Evolutionary conservation across 2,329 filamentous ascomycete species (phyloP).

Genomic region (Epichloe sibirici): DNA sequence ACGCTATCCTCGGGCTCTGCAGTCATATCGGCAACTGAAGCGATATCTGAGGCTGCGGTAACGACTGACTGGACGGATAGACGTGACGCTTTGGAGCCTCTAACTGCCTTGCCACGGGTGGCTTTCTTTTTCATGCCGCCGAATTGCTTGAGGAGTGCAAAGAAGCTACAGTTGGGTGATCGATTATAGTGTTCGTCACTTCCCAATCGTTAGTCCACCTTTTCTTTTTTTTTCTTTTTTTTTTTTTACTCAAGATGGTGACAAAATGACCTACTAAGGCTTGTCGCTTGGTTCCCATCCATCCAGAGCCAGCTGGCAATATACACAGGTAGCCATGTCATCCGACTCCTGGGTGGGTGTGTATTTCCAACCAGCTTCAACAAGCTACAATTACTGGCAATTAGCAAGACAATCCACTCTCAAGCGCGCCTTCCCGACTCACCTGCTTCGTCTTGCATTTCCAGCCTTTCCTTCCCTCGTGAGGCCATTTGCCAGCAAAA

Average conservation of each 20-base stretch:
- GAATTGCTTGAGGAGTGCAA: slow-evolving; percentile 51
- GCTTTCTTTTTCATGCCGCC: slow-evolving; percentile 42
- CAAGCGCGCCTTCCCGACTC: slow-evolving; percentile 11
- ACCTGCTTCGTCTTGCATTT: slow-evolving; percentile 83
- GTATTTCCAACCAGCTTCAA: slow-evolving; percentile 88
- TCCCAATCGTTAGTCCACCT: slow-evolving; percentile 12
- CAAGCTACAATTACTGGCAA: slow-evolving; percentile 45
- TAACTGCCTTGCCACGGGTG: slow-evolving; percentile 38
- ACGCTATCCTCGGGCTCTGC: slow-evolving; percentile 45
- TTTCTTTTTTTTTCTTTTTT: no score
- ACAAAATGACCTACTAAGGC: slow-evolving; percentile 51
- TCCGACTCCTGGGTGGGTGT: slow-evolving; percentile 73
- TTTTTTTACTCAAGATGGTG: neutral
- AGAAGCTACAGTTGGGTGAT: slow-evolving; percentile 72
- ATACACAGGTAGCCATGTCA: slow-evolving; percentile 83
- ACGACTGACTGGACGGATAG: slow-evolving; percentile 46
- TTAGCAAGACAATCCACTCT: slow-evolving; percentile 2
- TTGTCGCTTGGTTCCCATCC: slow-evolving; percentile 92
- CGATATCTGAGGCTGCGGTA: slow-evolving; percentile 36
- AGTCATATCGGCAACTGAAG: slow-evolving; percentile 34
- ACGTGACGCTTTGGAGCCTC: slow-evolving; percentile 58
- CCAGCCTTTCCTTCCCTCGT: slow-evolving; percentile 81
- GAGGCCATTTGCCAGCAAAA: slow-evolving; percentile 77
- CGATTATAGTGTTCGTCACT: slow-evolving; percentile 80
- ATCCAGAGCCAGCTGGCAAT: slow-evolving; percentile 81